Conservation (phyloP, 2,329 filamentous ascomycete genomes). For the Sporothrix euskadiensis region DNA sequence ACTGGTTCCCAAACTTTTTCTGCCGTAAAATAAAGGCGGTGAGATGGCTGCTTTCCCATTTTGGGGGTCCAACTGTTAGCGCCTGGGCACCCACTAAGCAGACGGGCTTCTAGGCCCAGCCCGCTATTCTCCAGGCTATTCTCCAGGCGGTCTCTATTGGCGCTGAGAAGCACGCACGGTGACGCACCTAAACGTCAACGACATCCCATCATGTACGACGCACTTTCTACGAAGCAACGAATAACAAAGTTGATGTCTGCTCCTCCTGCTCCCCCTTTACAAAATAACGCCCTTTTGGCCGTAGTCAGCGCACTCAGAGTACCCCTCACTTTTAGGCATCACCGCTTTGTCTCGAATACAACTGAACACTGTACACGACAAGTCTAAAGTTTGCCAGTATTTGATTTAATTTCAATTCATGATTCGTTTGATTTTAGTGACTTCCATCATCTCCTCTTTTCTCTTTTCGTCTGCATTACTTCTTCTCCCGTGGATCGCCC, state of each 20-base stretch:
- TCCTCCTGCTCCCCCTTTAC: background rate
- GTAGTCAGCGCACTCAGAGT: background rate
- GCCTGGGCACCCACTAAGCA: background rate
- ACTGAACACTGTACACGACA: background rate
- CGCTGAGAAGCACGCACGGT: background rate
- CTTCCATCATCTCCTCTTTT: background rate
- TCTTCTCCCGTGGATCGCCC: conserved; percentile 50
- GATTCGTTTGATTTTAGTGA: background rate
- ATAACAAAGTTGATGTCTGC: background rate
- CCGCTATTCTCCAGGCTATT: background rate
- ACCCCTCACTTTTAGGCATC: background rate
- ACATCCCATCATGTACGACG: background rate
- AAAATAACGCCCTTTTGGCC: background rate
- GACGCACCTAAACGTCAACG: background rate
- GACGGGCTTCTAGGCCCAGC: background rate
- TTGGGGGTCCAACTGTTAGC: background rate
- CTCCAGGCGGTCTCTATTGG: background rate
- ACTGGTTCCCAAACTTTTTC: conserved; percentile 27
- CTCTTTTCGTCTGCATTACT: background rate
- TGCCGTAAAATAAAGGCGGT: conserved; percentile 31
- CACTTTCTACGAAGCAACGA: background rate
- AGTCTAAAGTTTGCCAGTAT: background rate
- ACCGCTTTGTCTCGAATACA: background rate
- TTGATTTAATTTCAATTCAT: background rate
- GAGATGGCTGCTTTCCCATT: background rate